Evolutionary conservation across 2,329 filamentous ascomycete genomes (phyloP), one percentile per base, ranked within the genome.

Genomic region (Trichoderma cornu-damae): DNA sequence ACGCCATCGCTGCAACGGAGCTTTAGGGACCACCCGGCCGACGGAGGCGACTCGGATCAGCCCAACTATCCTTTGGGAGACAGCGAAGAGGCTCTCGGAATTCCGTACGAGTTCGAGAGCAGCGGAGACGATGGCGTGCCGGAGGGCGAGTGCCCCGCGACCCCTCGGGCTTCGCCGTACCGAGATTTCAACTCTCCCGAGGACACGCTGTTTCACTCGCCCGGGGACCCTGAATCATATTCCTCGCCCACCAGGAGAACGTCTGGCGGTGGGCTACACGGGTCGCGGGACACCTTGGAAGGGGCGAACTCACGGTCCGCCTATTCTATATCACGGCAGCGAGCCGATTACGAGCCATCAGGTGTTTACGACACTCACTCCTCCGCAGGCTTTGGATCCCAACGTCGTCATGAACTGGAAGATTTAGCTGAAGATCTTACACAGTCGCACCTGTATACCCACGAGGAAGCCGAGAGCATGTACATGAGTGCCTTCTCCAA

Each of bases 381-480:
- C 22, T 38, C 43, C 11, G 11, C 42, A 5, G 52, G 32, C 7
- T 24, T 46, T 22, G 32, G 12, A 8, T 11, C 32, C 16, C 32
- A 30, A 35, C 20, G 16, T 14, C 16, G 12, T 0, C 22, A 22
- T 9, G 42, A 18, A 24, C 8, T 32, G 9, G 53, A 38, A 12
- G 55, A 58, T 4, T 63, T 64, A 22, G 50, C 59, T 3, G 77
- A 83, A 32, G 82, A 86, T 59, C 73, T 88, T 18, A 71, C 80
- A 3, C 75, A 82, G 61, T 93, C 89, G 4, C 85, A 82, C 38
- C 67, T 91, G 1, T 93, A 88, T 66, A 90, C 83, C 34, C 88
- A 90, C 59, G 87, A 90, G 60, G 88, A 93, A 61, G 89, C 88
- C 0, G 85, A 90, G 66, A 94, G 90, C 69, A 89, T 95, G 85